Evolutionary conservation across 1,284 basidiomycete species (phyloP).

Genomic region (Pterulicium gracile): DNA sequence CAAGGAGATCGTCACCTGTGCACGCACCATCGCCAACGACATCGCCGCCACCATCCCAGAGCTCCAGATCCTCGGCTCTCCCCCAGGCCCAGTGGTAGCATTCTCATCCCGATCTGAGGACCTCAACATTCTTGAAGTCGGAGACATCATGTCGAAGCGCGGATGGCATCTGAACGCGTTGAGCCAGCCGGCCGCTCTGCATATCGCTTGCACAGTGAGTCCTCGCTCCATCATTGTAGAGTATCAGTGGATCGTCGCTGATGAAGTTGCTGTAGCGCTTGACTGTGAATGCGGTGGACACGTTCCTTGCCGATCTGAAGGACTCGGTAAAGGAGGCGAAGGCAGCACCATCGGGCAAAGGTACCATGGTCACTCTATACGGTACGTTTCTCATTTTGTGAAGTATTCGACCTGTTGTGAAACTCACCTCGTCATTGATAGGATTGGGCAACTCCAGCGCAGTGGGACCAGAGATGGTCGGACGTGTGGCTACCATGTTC

Average conservation of each 20-base stretch:
- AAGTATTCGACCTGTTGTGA: background rate
- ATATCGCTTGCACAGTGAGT: slow-evolving; percentile 91
- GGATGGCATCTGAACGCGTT: slow-evolving; percentile 93
- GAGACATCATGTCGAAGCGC: slow-evolving; percentile 76
- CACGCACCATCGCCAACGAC: slow-evolving; percentile 55
- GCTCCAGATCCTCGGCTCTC: slow-evolving; percentile 81
- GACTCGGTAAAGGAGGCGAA: slow-evolving; percentile 58
- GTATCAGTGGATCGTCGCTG: slow-evolving; percentile 2
- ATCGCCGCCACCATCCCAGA: slow-evolving; percentile 66
- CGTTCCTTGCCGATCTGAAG: slow-evolving; percentile 77
- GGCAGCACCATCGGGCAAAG: slow-evolving; percentile 44
- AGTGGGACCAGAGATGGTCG: slow-evolving; percentile 83
- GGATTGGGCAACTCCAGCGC: slow-evolving; percentile 83
- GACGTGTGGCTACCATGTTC: slow-evolving; percentile 73
- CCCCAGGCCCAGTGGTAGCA: slow-evolving; percentile 85
- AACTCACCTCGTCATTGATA: slow-evolving; percentile 18
- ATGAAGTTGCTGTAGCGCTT: slow-evolving; percentile 38
- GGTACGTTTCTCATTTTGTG: slow-evolving; percentile 26
- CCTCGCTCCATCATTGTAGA: background rate
- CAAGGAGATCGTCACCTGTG: slow-evolving; percentile 67
- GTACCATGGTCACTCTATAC: slow-evolving; percentile 82
- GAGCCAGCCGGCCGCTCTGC: slow-evolving; percentile 70
- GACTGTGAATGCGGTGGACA: slow-evolving; percentile 69
- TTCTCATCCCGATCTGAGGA: slow-evolving; percentile 58
- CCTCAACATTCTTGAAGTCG: slow-evolving; percentile 77